A percentile compares a stretch with the other conserved stretches of the same genome.
Evolutionary conservation across 768 basidiomycete species (phyloP).

Genomic region (Lyophyllum decastes): DNA sequence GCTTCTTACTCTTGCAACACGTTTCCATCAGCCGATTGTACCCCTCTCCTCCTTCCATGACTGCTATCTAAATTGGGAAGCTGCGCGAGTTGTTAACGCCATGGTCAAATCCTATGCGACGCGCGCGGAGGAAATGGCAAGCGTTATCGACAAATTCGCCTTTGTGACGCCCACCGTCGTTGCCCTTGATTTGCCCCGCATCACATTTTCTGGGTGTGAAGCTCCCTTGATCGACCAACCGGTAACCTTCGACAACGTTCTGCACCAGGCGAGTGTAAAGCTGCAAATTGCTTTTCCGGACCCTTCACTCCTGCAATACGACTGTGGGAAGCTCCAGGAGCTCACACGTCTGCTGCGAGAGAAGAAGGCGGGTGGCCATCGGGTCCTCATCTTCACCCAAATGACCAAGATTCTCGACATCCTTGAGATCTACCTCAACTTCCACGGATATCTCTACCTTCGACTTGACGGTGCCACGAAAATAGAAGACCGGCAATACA

Average conservation of each 20-base stretch:
- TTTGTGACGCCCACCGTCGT: constrained; percentile 82
- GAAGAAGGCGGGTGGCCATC: constrained; percentile 86
- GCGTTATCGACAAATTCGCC: constrained; percentile 67
- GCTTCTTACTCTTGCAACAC: constrained; percentile 37
- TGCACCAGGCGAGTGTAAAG: constrained; percentile 79
- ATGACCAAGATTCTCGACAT: constrained; percentile 96
- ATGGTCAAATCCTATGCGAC: constrained; percentile 65
- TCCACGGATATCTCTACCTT: constrained; percentile 91
- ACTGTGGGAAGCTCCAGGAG: constrained; percentile 93
- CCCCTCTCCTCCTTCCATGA: constrained; percentile 49
- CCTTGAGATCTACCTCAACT: constrained; percentile 88
- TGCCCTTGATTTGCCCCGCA: constrained; percentile 68
- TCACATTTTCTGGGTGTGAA: constrained; percentile 53
- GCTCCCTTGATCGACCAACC: constrained; percentile 28
- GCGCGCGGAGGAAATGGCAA: constrained; percentile 56
- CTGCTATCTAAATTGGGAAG: constrained; percentile 43
- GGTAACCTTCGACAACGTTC: constrained; percentile 58
- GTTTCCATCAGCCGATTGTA: constrained; percentile 46
- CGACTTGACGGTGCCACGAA: constrained; percentile 95
- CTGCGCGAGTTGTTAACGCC: constrained; percentile 38
- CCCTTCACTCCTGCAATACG: constrained; percentile 86
- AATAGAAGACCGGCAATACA: constrained; percentile 91
- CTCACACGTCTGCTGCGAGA: constrained; percentile 78
- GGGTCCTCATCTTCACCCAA: constrained; percentile 93
- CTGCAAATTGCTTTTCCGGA: constrained; percentile 94